Evolutionary conservation across 2,329 filamentous ascomycete species (phyloP), one percentile per base, ranked within the genome.

Genomic region (Fusarium sp.): DNA sequence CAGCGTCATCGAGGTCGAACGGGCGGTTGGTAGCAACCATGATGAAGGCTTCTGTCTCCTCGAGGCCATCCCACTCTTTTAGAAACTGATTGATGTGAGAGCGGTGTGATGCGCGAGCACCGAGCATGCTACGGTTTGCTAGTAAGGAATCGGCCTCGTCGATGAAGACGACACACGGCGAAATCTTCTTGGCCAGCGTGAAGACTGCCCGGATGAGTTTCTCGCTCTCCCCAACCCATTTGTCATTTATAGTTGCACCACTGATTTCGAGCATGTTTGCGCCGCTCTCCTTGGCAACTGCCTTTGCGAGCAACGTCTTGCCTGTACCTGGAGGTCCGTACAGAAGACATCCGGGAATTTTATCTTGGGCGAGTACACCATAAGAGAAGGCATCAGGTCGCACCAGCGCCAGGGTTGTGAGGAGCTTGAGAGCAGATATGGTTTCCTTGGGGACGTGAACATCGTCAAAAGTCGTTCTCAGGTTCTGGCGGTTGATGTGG

Each of bases 11-110:
- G 2, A 99, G 89, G 78, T 98, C 96, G 78, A 97, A 98, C 0
- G 96, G 96, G 15, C 95, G 88, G 81, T 99, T 98, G 14, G 95
- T 98, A 33, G 96, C 95, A 0, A 98, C 95, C 95, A 99, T 98
- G 81, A 99, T 95, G 81, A 99, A 98, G 6, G 95, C 94, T 24
- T 92, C 93, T 51, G 91, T 89, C 75, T 93, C 92, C 60, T 86
- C 86, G 86, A 98, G 92, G 16, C 96, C 96, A 77, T 98, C 96
- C 96, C 95, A 98, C 81, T 98, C 95, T 60, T 95, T 92, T 55
- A 99, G 85, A 81, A 98, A 98, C 82, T 99, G 95, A 79, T 98
- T 99, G 81, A 98, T 95, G 61, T 96, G 92, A 80, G 98, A 95
- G 55, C 95, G 90, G 75, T 97, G 93, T 4, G 89, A 91, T 11